Base-by-base conservation (phyloP, 129 eudicot genomes). In the Mikania micrantha region DNA sequence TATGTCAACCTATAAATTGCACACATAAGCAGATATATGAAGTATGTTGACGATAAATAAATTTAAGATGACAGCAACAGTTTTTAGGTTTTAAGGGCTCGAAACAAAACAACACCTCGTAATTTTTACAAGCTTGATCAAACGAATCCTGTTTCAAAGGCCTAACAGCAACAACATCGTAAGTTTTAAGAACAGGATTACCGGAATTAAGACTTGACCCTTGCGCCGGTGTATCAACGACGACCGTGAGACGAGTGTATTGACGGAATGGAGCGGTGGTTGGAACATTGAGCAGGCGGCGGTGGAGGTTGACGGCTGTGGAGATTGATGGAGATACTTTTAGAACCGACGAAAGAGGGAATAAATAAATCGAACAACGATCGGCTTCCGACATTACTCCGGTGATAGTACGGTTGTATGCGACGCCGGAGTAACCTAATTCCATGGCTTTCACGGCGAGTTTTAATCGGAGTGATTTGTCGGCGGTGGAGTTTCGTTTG, bases 1-100 rank as follows among this genome's bases (percentile, higher is more conserved):
- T 62, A 93, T 74, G 71, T 93, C 92, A 66, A 93, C 96, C 99
- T 92, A 62, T n/a, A n/a, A n/a, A n/a, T n/a, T n/a, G n/a, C n/a
- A n/a, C 72, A 87, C 54, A 83, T 91, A 88, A 85, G 48, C 80
- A 78, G 21, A 59, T 60, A n/a, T 60, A 80, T 3, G 6, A 49
- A 63, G 36, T 64, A 27, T 8, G 22, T 2, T 7, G 57, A 2
- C 2, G 22, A 48, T 4, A 24, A 45, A 22, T 10, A 40, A 49
- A 65, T 32, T 7, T 3, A 1, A 28, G 32, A n/a, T 1, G 29
- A 74, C 42, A 12, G 27, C 38, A 56, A 36, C 62, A 49, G 13
- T 21, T 7, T 42, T 17, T 27, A 67, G 16, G 10, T 21, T 22
- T 35, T 8, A n/a, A 65, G 58, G 39, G 39, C 39, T 21, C 15